These are phyloP conservation scores for Cunninghamia lanceolata DNA, from an alignment of 75 land plant genomes.

Conservation along the genomic window DNA sequence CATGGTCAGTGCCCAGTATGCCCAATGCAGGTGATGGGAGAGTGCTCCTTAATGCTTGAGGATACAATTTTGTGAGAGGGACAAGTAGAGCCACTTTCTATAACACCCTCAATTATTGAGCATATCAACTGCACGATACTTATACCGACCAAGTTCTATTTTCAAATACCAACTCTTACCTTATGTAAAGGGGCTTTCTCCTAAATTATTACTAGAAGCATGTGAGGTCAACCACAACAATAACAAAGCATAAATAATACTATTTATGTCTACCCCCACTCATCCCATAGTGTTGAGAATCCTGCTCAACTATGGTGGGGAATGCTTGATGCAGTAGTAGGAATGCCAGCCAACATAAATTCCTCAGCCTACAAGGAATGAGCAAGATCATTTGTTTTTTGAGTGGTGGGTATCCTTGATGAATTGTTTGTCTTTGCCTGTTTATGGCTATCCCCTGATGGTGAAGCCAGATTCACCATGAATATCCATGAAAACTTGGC, in stretches of 20 bases:
- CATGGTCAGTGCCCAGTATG: background rate
- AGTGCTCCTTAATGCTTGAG: background rate
- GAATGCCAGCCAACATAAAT: background rate
- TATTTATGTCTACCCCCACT: background rate
- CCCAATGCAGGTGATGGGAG: background rate
- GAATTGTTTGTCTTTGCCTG: background rate
- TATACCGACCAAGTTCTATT: background rate
- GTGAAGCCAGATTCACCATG: background rate
- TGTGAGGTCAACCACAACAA: background rate
- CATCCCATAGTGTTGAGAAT: background rate
- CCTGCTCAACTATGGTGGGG: background rate
- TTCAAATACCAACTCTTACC: background rate
- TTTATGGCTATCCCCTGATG: background rate
- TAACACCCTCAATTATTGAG: background rate
- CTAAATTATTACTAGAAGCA: background rate
- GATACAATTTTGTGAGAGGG: background rate
- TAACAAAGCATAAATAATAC: background rate
- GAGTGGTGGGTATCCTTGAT: background rate
- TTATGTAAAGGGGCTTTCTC: background rate
- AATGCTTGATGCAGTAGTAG: background rate
- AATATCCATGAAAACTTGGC: background rate
- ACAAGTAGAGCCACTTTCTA: background rate
- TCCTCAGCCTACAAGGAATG: background rate
- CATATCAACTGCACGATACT: background rate
- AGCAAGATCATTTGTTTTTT: background rate